Evolutionary conservation across 2,329 filamentous ascomycete species (phyloP), one percentile per base, ranked within the genome.

Genomic region (Pezicula carpinea): DNA sequence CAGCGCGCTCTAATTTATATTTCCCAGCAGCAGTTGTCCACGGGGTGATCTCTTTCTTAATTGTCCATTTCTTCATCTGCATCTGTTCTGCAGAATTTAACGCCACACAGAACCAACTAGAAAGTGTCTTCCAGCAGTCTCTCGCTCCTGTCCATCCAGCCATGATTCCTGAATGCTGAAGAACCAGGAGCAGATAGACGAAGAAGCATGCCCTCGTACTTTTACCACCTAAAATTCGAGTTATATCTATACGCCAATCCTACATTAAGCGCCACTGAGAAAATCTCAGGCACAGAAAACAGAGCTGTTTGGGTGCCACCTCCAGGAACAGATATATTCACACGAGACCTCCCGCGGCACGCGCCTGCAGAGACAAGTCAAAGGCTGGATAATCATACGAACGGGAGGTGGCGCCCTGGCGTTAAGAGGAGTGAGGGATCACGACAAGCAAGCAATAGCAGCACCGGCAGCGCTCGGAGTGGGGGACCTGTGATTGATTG

Each of bases 201-300:
- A 44, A 42, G 46, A 47, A 49, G 41, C 14, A 59, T 60, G 56
- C 58, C 56, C 45, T 59, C 74, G 23, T 83, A 82, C 62, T 79
- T 78, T 54, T 85, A 84, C 58, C 80, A 85, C 56, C 60, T 85
- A n/a, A 82, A 78, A 56, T 75, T 85, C 58, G 82, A 85, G 67
- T 71, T 85, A 35, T 85, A 84, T 62, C 50, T 59, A 39, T 54
- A 39, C 64, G 19, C 39, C 36, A 14, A 44, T 17, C 38, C 43
- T 23, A 19, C 32, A 19, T 33, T 15, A 47, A 49, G 41, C 14
- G 26, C 10, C 26, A 29, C 26, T 3, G 26, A 34, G 23, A 43
- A 43, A 43, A 44, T 48, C 51, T 18, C 26, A 52, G 32, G 32
- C 39, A n/a, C 44, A 40, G 8, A 36, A 45, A 22, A 49, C 46